Evolutionary conservation across 192 early-diverging fungal species (phyloP).

Genomic region (Oehlia diaphana): DNA sequence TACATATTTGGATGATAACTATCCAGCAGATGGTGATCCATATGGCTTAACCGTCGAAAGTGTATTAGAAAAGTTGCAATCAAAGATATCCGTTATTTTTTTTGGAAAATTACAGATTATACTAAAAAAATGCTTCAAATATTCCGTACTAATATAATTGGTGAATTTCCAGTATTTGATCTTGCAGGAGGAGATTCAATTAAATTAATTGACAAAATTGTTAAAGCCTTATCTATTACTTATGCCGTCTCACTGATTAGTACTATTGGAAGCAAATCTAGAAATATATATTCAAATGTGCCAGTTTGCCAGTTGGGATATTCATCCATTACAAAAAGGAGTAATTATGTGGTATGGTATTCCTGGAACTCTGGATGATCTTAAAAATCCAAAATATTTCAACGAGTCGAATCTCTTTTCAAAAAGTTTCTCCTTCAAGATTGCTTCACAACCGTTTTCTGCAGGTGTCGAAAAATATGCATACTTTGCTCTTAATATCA

Average conservation of each 20-base stretch:
- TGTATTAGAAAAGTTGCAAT: not conserved
- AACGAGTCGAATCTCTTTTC: no score
- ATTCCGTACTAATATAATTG: no score
- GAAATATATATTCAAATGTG: no score
- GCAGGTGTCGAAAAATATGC: constrained; percentile 15
- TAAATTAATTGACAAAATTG: constrained; percentile 16
- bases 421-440: not conserved
- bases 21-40: constrained; percentile 31
- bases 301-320: no score
- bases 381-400: not conserved
- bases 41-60: constrained; percentile 24
- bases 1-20: not conserved
- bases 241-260: no score
- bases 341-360: no score
- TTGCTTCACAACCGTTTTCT: constrained; percentile 13
- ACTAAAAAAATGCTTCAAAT: no score
- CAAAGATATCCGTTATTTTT: no score
- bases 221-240: not conserved
- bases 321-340: no score
- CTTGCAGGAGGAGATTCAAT: not conserved
- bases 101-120: no score
- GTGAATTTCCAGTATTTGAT: no score
- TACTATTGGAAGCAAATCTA: no score
- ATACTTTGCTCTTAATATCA: constrained; percentile 18
- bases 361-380: not conserved